Evolutionary conservation across 176 grass and related monocot genomes (phyloP).

Genomic region (Zea mays): Zm-B73-REFERENCE-NAM-5.0 NC_050099.1:208278001-208278500

Average conservation of each 20-base stretch:
- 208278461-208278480: neutral
- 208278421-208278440: no score
- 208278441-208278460: constrained; percentile 31
- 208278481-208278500: constrained; percentile 57
- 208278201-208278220: constrained; percentile 19
- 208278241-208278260: neutral
- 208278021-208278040: no score
- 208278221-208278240: neutral
- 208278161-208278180: neutral
- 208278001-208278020: no score
- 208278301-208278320: neutral
- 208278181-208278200: neutral
- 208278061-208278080: no score
- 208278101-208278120: neutral
- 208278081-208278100: neutral
- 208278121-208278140: neutral
- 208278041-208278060: no score
- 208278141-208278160: neutral
- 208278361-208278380: no score
- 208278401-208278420: no score
- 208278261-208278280: neutral
- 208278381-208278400: no score
- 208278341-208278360: constrained; percentile 81
- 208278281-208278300: neutral
- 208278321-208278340: constrained; percentile 70